A percentile compares a stretch with the other conserved stretches of the same genome.
Evolutionary conservation across 306 rosid species (phyloP).

Genomic region (Trichosanthes truncata): DNA sequence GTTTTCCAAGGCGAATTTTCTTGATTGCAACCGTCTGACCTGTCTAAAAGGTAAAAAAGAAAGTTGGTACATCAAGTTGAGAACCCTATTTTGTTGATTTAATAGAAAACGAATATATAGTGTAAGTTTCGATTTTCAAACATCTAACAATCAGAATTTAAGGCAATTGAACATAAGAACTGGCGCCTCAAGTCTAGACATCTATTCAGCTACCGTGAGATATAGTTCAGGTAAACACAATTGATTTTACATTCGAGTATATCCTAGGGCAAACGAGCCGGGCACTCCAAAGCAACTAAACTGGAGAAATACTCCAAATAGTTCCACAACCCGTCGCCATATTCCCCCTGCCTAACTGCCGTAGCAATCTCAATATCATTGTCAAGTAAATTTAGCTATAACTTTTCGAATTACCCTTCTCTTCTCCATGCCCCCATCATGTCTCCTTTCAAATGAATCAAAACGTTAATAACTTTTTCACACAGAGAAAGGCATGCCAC

Average conservation of each 20-base stretch:
- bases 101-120: neutral
- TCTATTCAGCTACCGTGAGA: neutral
- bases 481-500: neutral
- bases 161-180: neutral
- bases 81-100: neutral
- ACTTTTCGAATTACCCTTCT: neutral
- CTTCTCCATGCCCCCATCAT: neutral
- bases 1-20: constrained; percentile 92
- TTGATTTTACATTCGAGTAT: neutral
- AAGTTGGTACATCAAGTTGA: neutral
- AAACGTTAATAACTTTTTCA: neutral
- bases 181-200: neutral
- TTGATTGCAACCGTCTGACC: constrained; percentile 90
- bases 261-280: neutral
- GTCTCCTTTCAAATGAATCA: neutral
- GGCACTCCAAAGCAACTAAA: neutral
- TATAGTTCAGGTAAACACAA: neutral
- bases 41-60: constrained; percentile 41
- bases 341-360: neutral
- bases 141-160: neutral
- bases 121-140: neutral
- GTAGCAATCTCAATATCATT: neutral
- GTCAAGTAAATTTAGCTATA: neutral
- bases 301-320: neutral
- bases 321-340: neutral